Base-by-base conservation (phyloP, 768 basidiomycete genomes). In the Solioccasus polychromus region DNA sequence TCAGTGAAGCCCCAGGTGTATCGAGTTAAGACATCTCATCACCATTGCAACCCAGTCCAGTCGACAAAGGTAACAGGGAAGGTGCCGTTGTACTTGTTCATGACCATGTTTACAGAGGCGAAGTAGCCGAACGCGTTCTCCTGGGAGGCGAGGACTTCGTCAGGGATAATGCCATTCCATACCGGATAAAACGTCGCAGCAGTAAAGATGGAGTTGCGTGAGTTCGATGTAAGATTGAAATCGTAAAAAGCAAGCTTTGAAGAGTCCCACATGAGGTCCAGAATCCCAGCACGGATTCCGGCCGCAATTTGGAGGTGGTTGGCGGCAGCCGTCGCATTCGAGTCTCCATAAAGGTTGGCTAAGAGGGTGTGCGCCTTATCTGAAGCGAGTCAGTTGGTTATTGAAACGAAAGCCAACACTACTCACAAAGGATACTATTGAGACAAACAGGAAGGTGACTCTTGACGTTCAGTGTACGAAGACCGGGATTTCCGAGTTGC, bases 191-290 rank as follows among this genome's bases (percentile, higher is more conserved):
- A 92, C 1, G 78, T 81, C 2, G 88, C 92, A 3, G 70, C 74
- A n/a, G 80, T 80, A 69, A 85, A 92, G 24, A 90, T 60, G 38
- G 55, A 65, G 57, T 80, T 83, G 42, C 85, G 80, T 12, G 77
- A 59, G 39, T 83, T 81, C 3, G 82, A 75, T 7, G 79, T 83
- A 31, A 85, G 64, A 63, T 92, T 90, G 68, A 87, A 96, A 66
- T 95, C 93, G 57, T 94, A 94, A 68, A 94, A 95, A 0, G 85
- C 85, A n/a, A 91, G 71, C 71, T 87, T 88, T 8, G 71, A 66
- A 0, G 80, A 53, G 59, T 95, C 88, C 92, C 93, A 96, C 66
- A 81, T 72, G 8, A 96, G 77, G 62, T 97, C 94, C 28, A 96
- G 69, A 48, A 96, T 80, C 1, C 83, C 92, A 18, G 67, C 72